These are phyloP conservation scores for Eucalyptus pauciflora DNA, from an alignment of 345 rosid genomes.

Conservation along the genomic window DNA sequence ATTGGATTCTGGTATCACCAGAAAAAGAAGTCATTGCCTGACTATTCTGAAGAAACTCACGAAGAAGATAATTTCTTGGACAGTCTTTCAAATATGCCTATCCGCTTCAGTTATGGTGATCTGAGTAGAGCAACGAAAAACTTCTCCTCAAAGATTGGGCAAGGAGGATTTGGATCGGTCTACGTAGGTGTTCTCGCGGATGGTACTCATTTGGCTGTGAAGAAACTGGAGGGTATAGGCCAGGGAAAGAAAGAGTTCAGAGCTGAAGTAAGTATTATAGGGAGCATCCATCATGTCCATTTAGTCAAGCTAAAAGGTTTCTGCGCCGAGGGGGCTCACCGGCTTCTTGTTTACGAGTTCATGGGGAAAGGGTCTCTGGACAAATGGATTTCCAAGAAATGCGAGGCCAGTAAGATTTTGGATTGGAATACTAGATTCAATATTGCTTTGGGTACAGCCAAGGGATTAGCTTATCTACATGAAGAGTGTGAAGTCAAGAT, in stretches of 20 bases:
- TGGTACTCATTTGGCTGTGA: slow-evolving; percentile 27
- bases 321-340: slow-evolving; percentile 31
- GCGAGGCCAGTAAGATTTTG: slow-evolving; percentile 3
- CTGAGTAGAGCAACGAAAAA: slow-evolving; percentile 26
- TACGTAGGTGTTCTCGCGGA: slow-evolving; percentile 23
- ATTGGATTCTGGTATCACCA: slow-evolving; percentile 18
- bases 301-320: slow-evolving; percentile 49
- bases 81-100: slow-evolving; percentile 15
- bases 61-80: slow-evolving; percentile 25
- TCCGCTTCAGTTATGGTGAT: slow-evolving; percentile 26
- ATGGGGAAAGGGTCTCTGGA: slow-evolving; percentile 38
- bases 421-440: slow-evolving; percentile 30
- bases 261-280: slow-evolving; percentile 42
- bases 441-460: slow-evolving; percentile 32
- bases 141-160: slow-evolving; percentile 30
- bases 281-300: slow-evolving; percentile 39
- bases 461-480: slow-evolving; percentile 41
- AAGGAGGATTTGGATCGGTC: slow-evolving; percentile 50
- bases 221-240: slow-evolving; percentile 33
- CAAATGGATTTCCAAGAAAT: slow-evolving; percentile 33
- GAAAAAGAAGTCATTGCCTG: background rate
- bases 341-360: slow-evolving; percentile 55
- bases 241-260: slow-evolving; percentile 43
- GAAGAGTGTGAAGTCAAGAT: slow-evolving; percentile 41
- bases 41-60: slow-evolving; percentile 2